Base-by-base conservation (phyloP, 495 filamentous ascomycete genomes). In the Tricharina praecox region DNA sequence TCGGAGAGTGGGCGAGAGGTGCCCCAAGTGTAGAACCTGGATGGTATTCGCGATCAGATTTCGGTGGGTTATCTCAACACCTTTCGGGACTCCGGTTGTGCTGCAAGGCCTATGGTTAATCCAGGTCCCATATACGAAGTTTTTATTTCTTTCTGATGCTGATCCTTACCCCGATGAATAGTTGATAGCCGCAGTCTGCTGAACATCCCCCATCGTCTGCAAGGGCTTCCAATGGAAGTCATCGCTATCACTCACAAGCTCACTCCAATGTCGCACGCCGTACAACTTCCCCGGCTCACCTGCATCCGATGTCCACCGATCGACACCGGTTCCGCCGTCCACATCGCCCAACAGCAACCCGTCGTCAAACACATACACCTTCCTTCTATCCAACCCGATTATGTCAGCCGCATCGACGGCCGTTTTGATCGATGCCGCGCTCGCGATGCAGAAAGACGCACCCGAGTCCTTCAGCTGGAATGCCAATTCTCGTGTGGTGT, bases 41-140 rank as follows among this genome's bases (percentile, higher is more conserved):
- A 64, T 49, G 28, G 73, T 71, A 59, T 90, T 85, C 40, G 80
- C 67, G 18, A 82, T 67, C 54, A 85, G 80, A 51, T 82, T 78
- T 30, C 66, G 62, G 62, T 92, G 84, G 11, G 76, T 72, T 50
- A 90, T 77, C 61, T 81, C 77, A 20, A 88, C 85, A 19, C 85
- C 85, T 59, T 92, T 93, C 11, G 85, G 80, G 4, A 82, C 67
- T 2, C 85, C 85, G 0, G 84, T 92, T 5, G 85, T 93, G 2
- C 85, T 85, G 41, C 70, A 74, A 45, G 70, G 63, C 85, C 85
- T 54, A 85, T 85, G 45, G 87, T 67, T 37, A 66, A 69, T 52
- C 67, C 68, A 4, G 63, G 56, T 5, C 64, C 63, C 34, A 45
- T 45, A 5, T 46, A 52, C 0, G 68, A 44, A 45, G 69, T 58